Percentiles rank a stretch among this genome's conserved stretches.
Evolutionary conservation across 176 grass and related monocot genomes (phyloP).

Genomic region (Puya raimondii): DNA sequence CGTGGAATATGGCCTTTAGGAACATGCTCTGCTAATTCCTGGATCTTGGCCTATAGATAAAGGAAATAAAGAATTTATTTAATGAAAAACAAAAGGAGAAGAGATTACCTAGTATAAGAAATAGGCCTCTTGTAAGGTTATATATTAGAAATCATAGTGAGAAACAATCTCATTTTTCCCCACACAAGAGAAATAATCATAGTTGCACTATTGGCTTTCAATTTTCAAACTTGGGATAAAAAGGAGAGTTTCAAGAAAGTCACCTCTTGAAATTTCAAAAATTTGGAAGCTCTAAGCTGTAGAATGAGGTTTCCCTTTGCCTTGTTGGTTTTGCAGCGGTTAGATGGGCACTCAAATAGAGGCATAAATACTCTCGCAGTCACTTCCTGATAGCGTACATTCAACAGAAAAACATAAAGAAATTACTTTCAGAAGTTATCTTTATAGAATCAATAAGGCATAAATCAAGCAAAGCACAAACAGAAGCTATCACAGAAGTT

Average conservation of each 20-base stretch:
- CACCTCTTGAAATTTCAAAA: constrained; percentile 99
- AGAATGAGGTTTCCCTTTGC: constrained; percentile 96
- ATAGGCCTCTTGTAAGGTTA: too few species aligned
- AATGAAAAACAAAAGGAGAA: neutral
- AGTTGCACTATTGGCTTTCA: neutral
- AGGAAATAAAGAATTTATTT: neutral
- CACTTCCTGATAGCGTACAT: constrained; percentile 70
- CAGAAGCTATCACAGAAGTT: neutral
- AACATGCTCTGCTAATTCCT: constrained; percentile 96
- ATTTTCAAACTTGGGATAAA: neutral
- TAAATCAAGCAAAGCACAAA: neutral
- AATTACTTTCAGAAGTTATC: constrained; percentile 4
- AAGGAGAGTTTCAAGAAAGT: neutral
- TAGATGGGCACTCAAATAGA: constrained; percentile 88
- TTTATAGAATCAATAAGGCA: neutral
- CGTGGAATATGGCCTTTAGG: constrained; percentile 98
- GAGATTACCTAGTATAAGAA: neutral
- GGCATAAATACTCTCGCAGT: constrained; percentile 97
- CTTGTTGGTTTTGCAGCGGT: constrained; percentile 80
- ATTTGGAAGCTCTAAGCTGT: constrained; percentile 89
- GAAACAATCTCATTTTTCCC: too few species aligned
- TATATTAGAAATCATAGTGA: too few species aligned
- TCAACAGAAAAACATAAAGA: constrained; percentile 8
- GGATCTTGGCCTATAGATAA: constrained; percentile 71
- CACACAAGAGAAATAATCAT: neutral